Conservation (phyloP, 306 rosid genomes). For the Cucurbita pepo region DNA sequence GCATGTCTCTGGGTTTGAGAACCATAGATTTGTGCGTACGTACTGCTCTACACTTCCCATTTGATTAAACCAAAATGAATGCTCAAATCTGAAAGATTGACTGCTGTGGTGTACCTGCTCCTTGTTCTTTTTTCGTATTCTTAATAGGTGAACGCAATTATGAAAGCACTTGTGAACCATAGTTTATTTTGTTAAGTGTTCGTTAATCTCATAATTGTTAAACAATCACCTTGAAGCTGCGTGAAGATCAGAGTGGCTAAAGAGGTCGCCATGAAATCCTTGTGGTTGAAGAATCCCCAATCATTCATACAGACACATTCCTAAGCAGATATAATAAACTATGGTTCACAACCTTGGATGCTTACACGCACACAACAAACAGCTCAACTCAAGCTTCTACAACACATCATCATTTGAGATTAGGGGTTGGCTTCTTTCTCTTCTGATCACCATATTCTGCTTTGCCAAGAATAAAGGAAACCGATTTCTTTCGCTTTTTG, state of each 20-base stretch:
- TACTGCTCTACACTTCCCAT: too few species aligned
- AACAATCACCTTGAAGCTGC: not conserved
- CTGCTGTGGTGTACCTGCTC: not conserved
- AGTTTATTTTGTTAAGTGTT: not conserved
- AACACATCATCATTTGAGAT: not conserved
- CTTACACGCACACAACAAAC: not conserved
- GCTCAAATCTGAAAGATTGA: not conserved
- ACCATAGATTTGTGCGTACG: not conserved
- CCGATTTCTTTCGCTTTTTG: slow-evolving; percentile 74
- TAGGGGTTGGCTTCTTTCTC: slow-evolving; percentile 40
- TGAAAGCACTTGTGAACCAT: not conserved
- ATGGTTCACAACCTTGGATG: not conserved
- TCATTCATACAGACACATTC: not conserved
- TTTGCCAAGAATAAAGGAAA: slow-evolving; percentile 57
- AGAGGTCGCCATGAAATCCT: not conserved
- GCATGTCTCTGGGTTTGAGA: not conserved
- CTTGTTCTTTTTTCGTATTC: not conserved
- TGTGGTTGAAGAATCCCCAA: not conserved
- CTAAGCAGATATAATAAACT: not conserved
- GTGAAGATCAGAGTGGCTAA: not conserved
- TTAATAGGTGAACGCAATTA: not conserved
- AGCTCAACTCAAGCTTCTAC: not conserved
- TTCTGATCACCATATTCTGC: slow-evolving; percentile 27
- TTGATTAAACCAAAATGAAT: not conserved
- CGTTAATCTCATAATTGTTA: not conserved